Base-by-base conservation (phyloP, 768 basidiomycete species). In the Brasilioporus rufonigricans region DNA sequence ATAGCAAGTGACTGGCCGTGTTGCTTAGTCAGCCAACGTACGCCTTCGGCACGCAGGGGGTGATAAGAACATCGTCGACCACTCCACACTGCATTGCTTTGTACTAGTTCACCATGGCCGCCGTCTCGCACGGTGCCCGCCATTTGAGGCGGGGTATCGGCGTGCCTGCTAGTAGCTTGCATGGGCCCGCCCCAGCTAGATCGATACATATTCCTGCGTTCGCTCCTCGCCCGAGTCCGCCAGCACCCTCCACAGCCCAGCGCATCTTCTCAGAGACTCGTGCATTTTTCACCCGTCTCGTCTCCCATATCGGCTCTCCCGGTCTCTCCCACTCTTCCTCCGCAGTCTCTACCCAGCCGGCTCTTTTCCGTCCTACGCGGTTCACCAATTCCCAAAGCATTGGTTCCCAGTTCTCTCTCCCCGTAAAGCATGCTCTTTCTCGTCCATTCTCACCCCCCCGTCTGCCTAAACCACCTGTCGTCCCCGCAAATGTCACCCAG, bases 231-330 rank as follows among this genome's bases (percentile, higher is more conserved):
- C 27, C 27, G 27, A 29, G 9, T 13, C 55, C 41, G 11, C 35
- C 35, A 6, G 33, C 45, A 3, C 23, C 46, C 75, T 39, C 61
- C 59, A 58, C 74, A 35, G 65, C 75, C 1, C 77, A 82, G 59
- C 76, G 73, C 51, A 60, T 87, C 43, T 70, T 86, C 53, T 73
- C 74, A 18, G 75, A 80, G 39, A 79, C 87, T 16, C 80, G 77
- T 53, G 77, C 76, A n/a, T 54, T 87, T 33, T 61, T 89, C 44
- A 72, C 80, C 44, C 77, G 74, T 33, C 76, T 89, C 55, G 76
- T 85, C 52, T 72, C 78, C 12, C 77, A 81, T 50, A 76, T 87
- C 32, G 79, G 81, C 35, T 66, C 86, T 5, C 85, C 86, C 4
- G 83, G 84, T 48, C 66, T 61, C 23, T 57, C 74, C 41, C 71